phyloP scores from a whole-genome alignment of 768 basidiomycete species.

The Trichaptum fuscoviolaceum region DNA sequence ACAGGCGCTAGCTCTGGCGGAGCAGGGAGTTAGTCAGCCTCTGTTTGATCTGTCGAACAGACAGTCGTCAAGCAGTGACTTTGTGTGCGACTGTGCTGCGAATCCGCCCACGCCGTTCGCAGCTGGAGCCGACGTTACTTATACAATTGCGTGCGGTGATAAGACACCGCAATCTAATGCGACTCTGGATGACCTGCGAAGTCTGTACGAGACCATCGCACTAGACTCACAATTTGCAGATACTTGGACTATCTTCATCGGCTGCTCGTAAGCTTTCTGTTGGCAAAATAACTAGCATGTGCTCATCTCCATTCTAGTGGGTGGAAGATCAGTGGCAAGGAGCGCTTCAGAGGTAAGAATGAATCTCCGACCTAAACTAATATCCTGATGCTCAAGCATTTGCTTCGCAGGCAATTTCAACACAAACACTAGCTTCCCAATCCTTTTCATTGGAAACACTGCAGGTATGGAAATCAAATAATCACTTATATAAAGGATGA shows the following conservation, averaged over 20 bases:
- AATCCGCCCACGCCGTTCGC: neutral
- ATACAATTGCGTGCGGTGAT: neutral
- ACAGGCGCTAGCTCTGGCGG: slow-evolving; percentile 19
- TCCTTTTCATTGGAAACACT: slow-evolving; percentile 3
- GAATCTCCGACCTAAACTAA: neutral
- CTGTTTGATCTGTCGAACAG: neutral
- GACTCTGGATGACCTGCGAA: slow-evolving; percentile 2
- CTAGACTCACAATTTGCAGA: slow-evolving; percentile 13
- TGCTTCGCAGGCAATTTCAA: neutral
- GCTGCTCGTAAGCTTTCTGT: slow-evolving; percentile 2
- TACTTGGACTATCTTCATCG: neutral
- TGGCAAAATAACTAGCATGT: neutral
- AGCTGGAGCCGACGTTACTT: neutral
- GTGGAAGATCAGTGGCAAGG: slow-evolving; percentile 13
- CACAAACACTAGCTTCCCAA: neutral
- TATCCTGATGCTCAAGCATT: neutral
- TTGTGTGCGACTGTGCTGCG: neutral
- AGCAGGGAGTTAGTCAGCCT: slow-evolving; percentile 18
- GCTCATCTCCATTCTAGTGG: slow-evolving; percentile 5
- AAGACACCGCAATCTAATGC: neutral
- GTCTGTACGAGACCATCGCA: slow-evolving; percentile 7
- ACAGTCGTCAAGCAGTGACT: neutral
- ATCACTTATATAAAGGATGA: neutral
- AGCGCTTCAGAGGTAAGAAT: slow-evolving; percentile 12
- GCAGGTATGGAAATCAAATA: neutral